Conservation (phyloP, 768 basidiomycete genomes). For the Hygrophorus russula region DNA sequence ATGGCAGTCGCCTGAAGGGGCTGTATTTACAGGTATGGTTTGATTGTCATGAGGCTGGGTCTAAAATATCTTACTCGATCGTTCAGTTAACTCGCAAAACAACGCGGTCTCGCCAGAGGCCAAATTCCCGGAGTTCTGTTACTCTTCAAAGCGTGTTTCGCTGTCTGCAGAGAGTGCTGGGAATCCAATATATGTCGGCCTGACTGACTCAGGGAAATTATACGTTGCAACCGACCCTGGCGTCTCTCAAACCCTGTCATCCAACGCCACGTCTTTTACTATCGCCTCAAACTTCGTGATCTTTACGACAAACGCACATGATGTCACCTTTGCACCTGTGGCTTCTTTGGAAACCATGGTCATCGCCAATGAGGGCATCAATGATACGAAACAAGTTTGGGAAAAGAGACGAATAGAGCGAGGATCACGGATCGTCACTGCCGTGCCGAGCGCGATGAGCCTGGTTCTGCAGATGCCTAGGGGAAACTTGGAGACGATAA, state of each 20-base stretch:
- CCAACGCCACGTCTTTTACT: conserved; percentile 62
- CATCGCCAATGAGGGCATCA: conserved; percentile 15
- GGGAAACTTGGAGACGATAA: conserved; percentile 93
- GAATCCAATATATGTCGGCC: conserved; percentile 42
- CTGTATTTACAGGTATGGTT: conserved; percentile 33
- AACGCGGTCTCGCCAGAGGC: conserved; percentile 16
- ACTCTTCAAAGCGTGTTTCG: conserved; percentile 25
- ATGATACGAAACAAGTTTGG: conserved; percentile 28
- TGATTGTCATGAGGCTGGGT: background rate
- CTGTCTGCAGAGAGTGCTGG: conserved; percentile 11
- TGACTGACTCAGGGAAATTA: conserved; percentile 55
- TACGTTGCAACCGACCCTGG: conserved; percentile 29
- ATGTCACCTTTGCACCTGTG: conserved; percentile 64
- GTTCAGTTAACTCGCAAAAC: conserved; percentile 12
- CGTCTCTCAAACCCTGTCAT: conserved; percentile 25
- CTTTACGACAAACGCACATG: conserved; percentile 77
- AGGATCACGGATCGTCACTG: conserved; percentile 81
- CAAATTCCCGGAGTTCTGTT: conserved; percentile 52
- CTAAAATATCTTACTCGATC: background rate
- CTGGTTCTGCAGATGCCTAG: conserved; percentile 95
- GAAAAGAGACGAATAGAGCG: conserved; percentile 78
- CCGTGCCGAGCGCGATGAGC: conserved; percentile 79
- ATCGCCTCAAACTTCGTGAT: conserved; percentile 68
- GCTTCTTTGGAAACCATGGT: conserved; percentile 16
- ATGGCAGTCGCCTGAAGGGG: conserved; percentile 39